phyloP scores from a whole-genome alignment of 306 rosid genomes.

The Mimosa bimucronata region DNA sequence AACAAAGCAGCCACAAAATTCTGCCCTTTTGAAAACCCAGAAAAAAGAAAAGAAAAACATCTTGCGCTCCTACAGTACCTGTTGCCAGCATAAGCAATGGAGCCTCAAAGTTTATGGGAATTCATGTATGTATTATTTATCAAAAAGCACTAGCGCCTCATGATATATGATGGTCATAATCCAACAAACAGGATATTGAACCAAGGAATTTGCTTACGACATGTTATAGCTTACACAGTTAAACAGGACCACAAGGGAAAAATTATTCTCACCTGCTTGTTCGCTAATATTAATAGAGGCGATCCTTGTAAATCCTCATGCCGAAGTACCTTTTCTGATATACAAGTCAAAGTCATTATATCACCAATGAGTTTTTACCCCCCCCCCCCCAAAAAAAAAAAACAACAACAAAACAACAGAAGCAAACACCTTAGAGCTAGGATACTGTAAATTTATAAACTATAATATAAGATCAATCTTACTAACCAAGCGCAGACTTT shows the following conservation, averaged over 20 bases:
- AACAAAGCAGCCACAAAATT: not conserved
- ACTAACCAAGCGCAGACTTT: conserved; percentile 95
- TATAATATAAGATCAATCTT: conserved; percentile 27
- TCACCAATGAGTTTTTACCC: conserved; percentile 15
- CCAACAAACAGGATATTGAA: not conserved
- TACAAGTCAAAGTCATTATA: conserved; percentile 40
- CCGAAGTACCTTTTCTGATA: conserved; percentile 89
- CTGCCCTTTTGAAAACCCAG: conserved; percentile 1
- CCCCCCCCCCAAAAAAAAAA: too few species aligned
- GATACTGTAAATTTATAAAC: conserved; percentile 14
- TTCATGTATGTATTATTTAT: conserved; percentile 7
- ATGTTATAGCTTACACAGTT: not conserved
- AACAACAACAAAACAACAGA: too few species aligned
- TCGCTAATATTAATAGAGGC: conserved; percentile 89
- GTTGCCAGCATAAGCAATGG: conserved; percentile 12
- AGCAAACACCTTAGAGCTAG: conserved; percentile 20
- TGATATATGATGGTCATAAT: not conserved
- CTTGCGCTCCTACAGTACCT: conserved; percentile 4
- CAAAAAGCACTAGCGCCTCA: not conserved
- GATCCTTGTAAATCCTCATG: conserved; percentile 99
- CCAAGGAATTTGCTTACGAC: not conserved
- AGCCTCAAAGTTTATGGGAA: conserved; percentile 3
- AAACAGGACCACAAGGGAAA: not conserved
- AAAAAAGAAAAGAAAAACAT: not conserved
- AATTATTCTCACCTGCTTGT: conserved; percentile 79